Evolutionary conservation across 345 rosid species (phyloP), one percentile per base, ranked within the genome.

Genomic region (Eucalyptus paniculata): DNA sequence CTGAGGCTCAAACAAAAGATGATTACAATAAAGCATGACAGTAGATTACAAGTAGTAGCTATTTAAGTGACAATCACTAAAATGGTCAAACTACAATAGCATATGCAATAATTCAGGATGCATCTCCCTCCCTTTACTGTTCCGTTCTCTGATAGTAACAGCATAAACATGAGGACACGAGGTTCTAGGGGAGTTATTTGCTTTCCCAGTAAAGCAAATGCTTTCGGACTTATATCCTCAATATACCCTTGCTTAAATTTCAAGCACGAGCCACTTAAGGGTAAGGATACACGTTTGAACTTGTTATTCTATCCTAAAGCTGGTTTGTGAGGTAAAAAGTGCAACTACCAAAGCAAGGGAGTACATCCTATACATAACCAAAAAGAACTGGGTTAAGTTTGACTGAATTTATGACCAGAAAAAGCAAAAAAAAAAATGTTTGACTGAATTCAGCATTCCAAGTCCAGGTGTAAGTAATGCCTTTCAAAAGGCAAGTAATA

Each of bases 1-100:
- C 99, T 98, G 90, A 89, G 90, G 90, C 34, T 91, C 93, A 85
- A 86, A 90, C 53, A 67, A 87, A 91, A 86, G 60, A 83, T 14
- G 26, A 67, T 53, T 86, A 88, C 24, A 87, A 65, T 13, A 47
- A 86, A 28, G 88, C 50, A 18, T 62, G 60, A 88, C 87, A 42
- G 26, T 60, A 42, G 19, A 62, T 53, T 44, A 23, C 32, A 87
- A 77, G 47, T 21, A 11, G 47, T 11, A 77, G 83, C 83, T 21
- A 77, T 18, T 37, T 77, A 21, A 21, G 83, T 18, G 8, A 77
- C 47, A 77, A 77, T 77, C 83, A 77, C 47, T 19, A 77, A 77
- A 77, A 37, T 12, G 47, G 47, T 69, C 81, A 69, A 40, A 69
- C 40, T 69, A 5, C 44, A 34, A 40, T 21, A 77, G 83, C 47